Evolutionary conservation across 768 basidiomycete genomes (phyloP), one percentile per base, ranked within the genome.

Genomic region (Boletellus emodensis): DNA sequence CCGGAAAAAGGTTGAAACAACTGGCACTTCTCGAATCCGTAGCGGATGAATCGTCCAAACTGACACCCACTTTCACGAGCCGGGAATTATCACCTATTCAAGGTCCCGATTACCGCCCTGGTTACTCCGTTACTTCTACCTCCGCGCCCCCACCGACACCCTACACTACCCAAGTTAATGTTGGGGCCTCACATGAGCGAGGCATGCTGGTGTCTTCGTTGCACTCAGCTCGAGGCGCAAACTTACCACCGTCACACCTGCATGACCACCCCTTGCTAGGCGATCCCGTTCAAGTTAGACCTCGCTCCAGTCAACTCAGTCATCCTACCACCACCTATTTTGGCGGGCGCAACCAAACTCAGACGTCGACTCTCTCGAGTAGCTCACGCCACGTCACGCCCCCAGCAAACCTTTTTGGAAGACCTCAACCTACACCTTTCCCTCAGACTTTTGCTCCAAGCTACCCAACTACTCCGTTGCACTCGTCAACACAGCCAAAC

Each of bases 1-100:
- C 82, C 30, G 77, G 82, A 13, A 85, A 82, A 62, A 79, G 76
- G 49, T 65, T 87, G 65, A 82, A 82, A 65, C 88, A 84, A 56
- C 72, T 85, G 22, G 86, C 86, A 2, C 71, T 90, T 52, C 71
- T 88, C 11, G 86, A 90, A 62, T 73, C 79, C 13, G 81, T 89
- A 33, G 85, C 82, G 0, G 81, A 84, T 58, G 87, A 90, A 63
- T 87, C 88, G 5, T 83, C 82, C 6, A 75, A 77, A 52, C 76
- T 83, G 74, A 75, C 80, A 22, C 75, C 80, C 51, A 69, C 61
- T 50, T 63, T 69, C 50, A 56, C 56, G 44, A 60, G 37, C 42
- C 56, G 55, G 32, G 62, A 71, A 26, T 54, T 68, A 18, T 56
- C 68, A 18, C 43, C 51, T 7, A 32, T 36, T 40, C 38, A 45